Percentiles rank a stretch among this genome's conserved stretches.
Conservation (phyloP, 2,329 filamentous ascomycete genomes). For the Xylaria hypoxylon region DNA sequence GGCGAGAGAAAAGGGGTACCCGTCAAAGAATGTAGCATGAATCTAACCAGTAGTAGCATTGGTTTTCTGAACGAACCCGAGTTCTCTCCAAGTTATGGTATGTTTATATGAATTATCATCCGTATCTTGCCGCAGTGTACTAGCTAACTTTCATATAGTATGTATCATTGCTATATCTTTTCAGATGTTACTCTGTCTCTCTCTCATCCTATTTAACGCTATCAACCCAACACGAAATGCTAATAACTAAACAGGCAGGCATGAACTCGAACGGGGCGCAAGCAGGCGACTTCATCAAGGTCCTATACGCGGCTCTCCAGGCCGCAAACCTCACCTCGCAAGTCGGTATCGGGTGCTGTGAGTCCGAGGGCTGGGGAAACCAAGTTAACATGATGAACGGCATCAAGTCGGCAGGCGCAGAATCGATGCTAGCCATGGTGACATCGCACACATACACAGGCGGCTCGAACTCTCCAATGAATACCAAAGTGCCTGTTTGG, state of each 20-base stretch:
- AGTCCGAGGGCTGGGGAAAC: conserved; percentile 55
- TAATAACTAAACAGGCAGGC: conserved; percentile 30
- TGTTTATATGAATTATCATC: neutral
- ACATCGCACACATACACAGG: conserved; percentile 58
- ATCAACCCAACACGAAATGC: neutral
- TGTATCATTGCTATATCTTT: neutral
- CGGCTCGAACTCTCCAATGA: conserved; percentile 49
- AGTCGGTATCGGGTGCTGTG: conserved; percentile 47
- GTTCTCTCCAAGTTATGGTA: conserved; percentile 45
- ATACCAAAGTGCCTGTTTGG: conserved; percentile 57
- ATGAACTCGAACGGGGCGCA: conserved; percentile 47
- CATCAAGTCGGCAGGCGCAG: conserved; percentile 52
- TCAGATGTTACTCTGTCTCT: neutral
- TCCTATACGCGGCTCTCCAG: conserved; percentile 43
- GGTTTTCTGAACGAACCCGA: conserved; percentile 48
- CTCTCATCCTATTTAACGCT: neutral
- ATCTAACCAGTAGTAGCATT: conserved; percentile 37
- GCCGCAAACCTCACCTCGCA: conserved; percentile 44
- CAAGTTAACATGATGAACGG: conserved; percentile 53
- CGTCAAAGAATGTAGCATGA: neutral
- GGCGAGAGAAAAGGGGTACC: neutral
- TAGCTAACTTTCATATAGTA: conserved; percentile 27
- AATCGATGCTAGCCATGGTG: conserved; percentile 52
- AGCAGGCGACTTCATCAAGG: conserved; percentile 47
- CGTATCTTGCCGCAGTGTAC: neutral